Base-by-base conservation (phyloP, 176 grass and related monocot species). In the Phyllostachys edulis region DNA sequence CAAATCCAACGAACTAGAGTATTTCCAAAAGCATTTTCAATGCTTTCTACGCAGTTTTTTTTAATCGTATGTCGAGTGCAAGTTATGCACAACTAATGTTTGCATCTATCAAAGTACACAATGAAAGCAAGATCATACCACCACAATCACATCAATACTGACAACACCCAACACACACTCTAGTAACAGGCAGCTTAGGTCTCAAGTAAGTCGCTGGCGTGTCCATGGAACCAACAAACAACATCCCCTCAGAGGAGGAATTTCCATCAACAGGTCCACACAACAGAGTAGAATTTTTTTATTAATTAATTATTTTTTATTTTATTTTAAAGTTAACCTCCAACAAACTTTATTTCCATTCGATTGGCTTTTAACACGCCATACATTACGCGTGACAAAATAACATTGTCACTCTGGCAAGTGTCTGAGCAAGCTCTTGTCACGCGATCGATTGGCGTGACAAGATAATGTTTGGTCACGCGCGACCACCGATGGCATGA, bases 231-330 rank as follows among this genome's bases (percentile, higher is more conserved):
- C 55, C 63, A 15, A 24, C 82, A 37, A 3, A 47, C 77, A 55
- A 18, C 44, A n/a, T 55, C 52, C 15, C 8, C 50, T 16, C 67
- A 47, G 44, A 20, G 24, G 15, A 64, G 34, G n/a, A 71, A 65
- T 64, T 21, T 65, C 78, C 45, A 46, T 71, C 65, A n/a, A 40
- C 38, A 84, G 87, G 41, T 24, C 76, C 76, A 89, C 67, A 47
- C 57, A 21, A n/a, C 13, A n/a, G n/a, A n/a, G n/a, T n/a, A n/a
- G n/a, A n/a, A n/a, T n/a, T n/a, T n/a, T n/a, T n/a, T n/a, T n/a
- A n/a, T n/a, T n/a, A n/a, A n/a, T n/a, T n/a, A n/a, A n/a, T n/a
- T n/a, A n/a, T n/a, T n/a, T n/a, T n/a, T n/a, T n/a, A n/a, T n/a
- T n/a, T n/a, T n/a, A n/a, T n/a, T n/a, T n/a, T n/a, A n/a, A n/a